phyloP scores from a whole-genome alignment of 2,329 filamentous ascomycete genomes.

The Sclerotinia minor region DNA sequence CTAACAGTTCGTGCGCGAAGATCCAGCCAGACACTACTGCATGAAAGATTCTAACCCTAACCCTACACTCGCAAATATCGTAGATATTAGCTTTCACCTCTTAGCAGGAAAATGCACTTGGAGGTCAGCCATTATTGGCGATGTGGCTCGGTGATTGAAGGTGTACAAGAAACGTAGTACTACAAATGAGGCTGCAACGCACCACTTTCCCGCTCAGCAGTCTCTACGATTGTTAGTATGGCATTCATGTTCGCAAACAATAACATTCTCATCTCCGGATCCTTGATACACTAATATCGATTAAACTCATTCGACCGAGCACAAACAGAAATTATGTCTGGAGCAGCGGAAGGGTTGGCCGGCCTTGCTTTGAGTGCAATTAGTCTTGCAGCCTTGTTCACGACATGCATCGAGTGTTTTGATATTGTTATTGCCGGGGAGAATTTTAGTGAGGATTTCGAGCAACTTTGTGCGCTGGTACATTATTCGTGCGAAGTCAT shows the following conservation, averaged over 20 bases:
- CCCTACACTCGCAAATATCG: neutral
- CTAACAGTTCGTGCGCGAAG: neutral
- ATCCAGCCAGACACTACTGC: neutral
- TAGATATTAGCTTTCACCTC: neutral
- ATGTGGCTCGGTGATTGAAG: neutral
- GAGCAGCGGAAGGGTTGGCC: constrained; percentile 24
- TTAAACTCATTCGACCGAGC: neutral
- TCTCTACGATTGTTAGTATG: neutral
- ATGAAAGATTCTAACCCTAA: neutral
- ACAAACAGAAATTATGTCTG: constrained; percentile 14
- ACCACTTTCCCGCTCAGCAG: neutral
- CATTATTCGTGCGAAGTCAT: neutral
- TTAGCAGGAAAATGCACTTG: too few species aligned
- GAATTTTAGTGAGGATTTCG: constrained; percentile 35
- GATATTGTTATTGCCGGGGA: constrained; percentile 34
- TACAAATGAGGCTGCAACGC: neutral
- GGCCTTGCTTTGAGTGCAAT: constrained; percentile 32
- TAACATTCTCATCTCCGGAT: neutral
- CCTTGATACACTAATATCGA: neutral
- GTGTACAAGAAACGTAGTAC: neutral
- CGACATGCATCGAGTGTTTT: constrained; percentile 37
- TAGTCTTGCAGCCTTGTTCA: constrained; percentile 36
- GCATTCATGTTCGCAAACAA: neutral
- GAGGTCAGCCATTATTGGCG: neutral
- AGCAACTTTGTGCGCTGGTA: constrained; percentile 31